Percentiles rank a stretch among this genome's conserved stretches.
These are phyloP conservation scores for Butyriboletus loyo DNA, from an alignment of 768 basidiomycete genomes.

Conservation along the genomic window DNA sequence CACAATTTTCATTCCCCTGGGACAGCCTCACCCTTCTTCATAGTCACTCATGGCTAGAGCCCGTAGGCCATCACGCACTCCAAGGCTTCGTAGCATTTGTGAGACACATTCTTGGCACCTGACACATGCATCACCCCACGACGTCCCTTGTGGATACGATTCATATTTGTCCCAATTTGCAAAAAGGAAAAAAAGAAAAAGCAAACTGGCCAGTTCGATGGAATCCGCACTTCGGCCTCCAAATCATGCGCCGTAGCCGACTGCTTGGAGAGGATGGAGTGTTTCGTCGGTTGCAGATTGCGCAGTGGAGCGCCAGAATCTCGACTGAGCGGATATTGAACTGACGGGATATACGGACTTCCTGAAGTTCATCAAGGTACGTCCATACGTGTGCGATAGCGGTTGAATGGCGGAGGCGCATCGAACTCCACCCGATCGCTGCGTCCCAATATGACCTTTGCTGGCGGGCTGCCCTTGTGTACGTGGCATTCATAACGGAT, in stretches of 20 bases:
- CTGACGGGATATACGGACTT: constrained; percentile 27
- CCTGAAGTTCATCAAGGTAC: constrained; percentile 21
- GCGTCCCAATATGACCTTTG: constrained; percentile 5
- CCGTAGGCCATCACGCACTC: constrained; percentile 7
- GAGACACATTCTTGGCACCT: constrained; percentile 7
- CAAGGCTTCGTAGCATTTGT: constrained; percentile 7
- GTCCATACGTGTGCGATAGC: constrained; percentile 15
- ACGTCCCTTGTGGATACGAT: constrained; percentile 8
- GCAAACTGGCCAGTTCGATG: constrained; percentile 3
- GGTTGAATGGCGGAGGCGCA: constrained; percentile 12
- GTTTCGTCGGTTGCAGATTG: constrained; percentile 9
- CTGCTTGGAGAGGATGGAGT: constrained; percentile 18
- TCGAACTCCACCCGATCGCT: constrained; percentile 21
- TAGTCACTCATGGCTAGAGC: constrained; percentile 1
- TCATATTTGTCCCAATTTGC: neutral
- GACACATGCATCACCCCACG: constrained; percentile 19
- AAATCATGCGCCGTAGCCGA: constrained; percentile 8
- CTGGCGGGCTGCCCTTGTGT: constrained; percentile 13
- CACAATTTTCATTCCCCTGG: constrained; percentile 23
- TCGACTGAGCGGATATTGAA: constrained; percentile 34
- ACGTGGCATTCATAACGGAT: constrained; percentile 22
- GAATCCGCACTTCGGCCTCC: constrained; percentile 4
- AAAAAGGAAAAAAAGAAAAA: neutral
- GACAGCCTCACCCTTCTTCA: constrained; percentile 18
- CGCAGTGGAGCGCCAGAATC: constrained; percentile 24